Percentiles rank a stretch among this genome's conserved stretches.
Conservation (phyloP, 768 basidiomycete species). For the Hericium coralloides region DNA sequence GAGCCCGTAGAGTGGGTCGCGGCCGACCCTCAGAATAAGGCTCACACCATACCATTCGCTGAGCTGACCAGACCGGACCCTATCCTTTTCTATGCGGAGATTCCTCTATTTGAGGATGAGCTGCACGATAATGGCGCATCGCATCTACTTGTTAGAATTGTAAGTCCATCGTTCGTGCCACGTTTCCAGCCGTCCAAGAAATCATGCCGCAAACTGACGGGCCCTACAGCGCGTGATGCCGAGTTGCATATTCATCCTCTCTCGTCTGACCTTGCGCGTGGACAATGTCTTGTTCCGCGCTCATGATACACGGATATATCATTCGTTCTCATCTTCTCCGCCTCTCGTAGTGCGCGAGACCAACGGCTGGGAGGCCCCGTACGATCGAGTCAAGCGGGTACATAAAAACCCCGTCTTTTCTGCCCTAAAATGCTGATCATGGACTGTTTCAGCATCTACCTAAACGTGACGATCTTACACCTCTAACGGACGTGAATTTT, state of each 20-base stretch:
- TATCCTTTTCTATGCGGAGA: slow-evolving; percentile 95
- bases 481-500: slow-evolving; percentile 80
- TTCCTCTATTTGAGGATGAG: slow-evolving; percentile 93
- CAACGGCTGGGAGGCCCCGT: slow-evolving; percentile 87
- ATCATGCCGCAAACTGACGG: neutral
- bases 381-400: slow-evolving; percentile 72
- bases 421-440: neutral
- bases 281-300: slow-evolving; percentile 91
- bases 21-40: slow-evolving; percentile 45
- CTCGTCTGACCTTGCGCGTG: slow-evolving; percentile 87
- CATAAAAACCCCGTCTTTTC: slow-evolving; percentile 14
- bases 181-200: neutral
- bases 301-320: slow-evolving; percentile 84
- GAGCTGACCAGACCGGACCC: slow-evolving; percentile 88
- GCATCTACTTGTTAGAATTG: slow-evolving; percentile 75
- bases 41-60: slow-evolving; percentile 70
- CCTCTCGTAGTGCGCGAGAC: slow-evolving; percentile 69
- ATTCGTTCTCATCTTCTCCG: slow-evolving; percentile 59
- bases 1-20: slow-evolving; percentile 34
- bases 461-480: slow-evolving; percentile 71
- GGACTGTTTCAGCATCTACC: slow-evolving; percentile 47
- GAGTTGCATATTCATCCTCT: slow-evolving; percentile 83
- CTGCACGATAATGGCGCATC: slow-evolving; percentile 95
- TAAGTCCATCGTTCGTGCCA: slow-evolving; percentile 33
- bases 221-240: slow-evolving; percentile 86